phyloP scores from a whole-genome alignment of 1,284 basidiomycete genomes.

The Prillingera fragicola region DNA sequence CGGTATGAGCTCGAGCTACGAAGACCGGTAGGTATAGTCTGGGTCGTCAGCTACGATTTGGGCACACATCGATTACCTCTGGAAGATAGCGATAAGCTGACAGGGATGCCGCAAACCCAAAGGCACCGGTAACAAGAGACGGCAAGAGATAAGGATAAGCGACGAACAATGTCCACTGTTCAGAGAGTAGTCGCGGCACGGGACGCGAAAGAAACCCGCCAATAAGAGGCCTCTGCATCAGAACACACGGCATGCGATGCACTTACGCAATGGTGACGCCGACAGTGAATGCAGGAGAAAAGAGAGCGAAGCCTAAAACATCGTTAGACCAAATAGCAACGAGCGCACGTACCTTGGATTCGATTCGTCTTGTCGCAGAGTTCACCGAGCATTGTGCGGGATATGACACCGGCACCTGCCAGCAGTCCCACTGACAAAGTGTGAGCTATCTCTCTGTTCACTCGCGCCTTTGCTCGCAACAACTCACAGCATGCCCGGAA shows the following conservation, averaged over 20 bases:
- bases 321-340: neutral
- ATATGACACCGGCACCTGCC: constrained; percentile 36
- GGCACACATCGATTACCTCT: constrained; percentile 23
- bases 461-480: neutral
- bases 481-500: constrained; percentile 28
- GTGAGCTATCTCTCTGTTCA: constrained; percentile 6
- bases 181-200: constrained; percentile 26
- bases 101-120: constrained; percentile 19
- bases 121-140: constrained; percentile 23
- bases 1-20: constrained; percentile 1
- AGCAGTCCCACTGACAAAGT: constrained; percentile 26
- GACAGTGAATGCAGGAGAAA: constrained; percentile 32
- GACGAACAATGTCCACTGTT: constrained; percentile 23
- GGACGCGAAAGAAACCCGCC: constrained; percentile 38
- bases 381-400: constrained; percentile 38
- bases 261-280: constrained; percentile 36
- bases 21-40: constrained; percentile 13
- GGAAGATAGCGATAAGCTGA: constrained; percentile 26
- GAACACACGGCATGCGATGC: neutral
- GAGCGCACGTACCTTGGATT: constrained; percentile 22
- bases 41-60: neutral
- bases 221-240: constrained; percentile 25
- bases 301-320: constrained; percentile 30
- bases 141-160: constrained; percentile 39
- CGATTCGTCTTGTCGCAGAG: constrained; percentile 38